A percentile compares a stretch with the other conserved stretches of the same genome.
phyloP scores from a whole-genome alignment of 1,284 basidiomycete genomes.

The Cryptococcus sp. region DNA sequence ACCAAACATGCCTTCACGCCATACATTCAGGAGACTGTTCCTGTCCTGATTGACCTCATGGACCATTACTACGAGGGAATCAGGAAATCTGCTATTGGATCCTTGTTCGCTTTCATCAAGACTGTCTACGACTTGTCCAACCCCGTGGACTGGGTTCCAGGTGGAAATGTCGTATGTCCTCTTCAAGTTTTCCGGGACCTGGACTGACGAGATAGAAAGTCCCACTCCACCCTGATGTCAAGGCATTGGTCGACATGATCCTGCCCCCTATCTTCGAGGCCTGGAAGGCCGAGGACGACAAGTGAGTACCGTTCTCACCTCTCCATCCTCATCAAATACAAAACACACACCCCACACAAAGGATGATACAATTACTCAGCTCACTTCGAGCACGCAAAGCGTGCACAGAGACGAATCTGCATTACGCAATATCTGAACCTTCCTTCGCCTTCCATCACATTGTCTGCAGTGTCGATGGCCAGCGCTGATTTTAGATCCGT shows the following conservation, averaged over 20 bases:
- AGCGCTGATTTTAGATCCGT: conserved; percentile 63
- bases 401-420: conserved; percentile 58
- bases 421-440: conserved; percentile 39
- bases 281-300: conserved; percentile 94
- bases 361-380: conserved; percentile 75
- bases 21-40: conserved; percentile 63
- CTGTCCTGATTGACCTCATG: conserved; percentile 77
- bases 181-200: not conserved
- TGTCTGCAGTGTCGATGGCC: not conserved
- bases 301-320: conserved; percentile 60
- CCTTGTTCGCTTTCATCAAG: conserved; percentile 83
- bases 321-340: conserved; percentile 4
- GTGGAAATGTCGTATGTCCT: conserved; percentile 58
- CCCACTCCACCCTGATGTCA: conserved; percentile 71
- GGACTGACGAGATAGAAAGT: conserved; percentile 17
- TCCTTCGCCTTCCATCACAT: conserved; percentile 6
- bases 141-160: conserved; percentile 76
- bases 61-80: conserved; percentile 98
- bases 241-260: conserved; percentile 73
- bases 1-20: conserved; percentile 85
- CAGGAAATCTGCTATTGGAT: conserved; percentile 86
- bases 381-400: conserved; percentile 67
- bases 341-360: conserved; percentile 19
- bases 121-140: conserved; percentile 88
- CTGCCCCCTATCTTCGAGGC: conserved; percentile 76